Evolutionary conservation across 345 rosid species (phyloP).

Genomic region (Hibiscus mutabilis): DNA sequence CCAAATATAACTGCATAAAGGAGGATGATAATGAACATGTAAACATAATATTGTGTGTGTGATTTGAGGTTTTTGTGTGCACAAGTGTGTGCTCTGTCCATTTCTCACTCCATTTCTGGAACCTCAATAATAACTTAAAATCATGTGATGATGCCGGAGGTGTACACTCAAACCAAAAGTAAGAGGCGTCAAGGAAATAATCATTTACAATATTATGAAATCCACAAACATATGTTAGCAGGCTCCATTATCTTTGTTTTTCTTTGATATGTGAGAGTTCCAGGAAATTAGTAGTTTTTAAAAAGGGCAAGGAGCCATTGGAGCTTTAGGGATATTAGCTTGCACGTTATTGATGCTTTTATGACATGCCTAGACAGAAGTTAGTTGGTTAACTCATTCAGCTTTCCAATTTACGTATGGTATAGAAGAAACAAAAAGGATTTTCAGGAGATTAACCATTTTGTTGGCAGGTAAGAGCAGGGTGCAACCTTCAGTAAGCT

Average conservation of each 20-base stretch:
- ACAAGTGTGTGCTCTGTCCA: neutral
- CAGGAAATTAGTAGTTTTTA: neutral
- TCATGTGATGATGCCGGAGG: neutral
- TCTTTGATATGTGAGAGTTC: neutral
- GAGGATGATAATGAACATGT: neutral
- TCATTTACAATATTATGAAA: neutral
- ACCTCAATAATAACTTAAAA: neutral
- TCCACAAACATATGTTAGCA: neutral
- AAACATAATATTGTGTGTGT: neutral
- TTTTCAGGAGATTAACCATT: neutral
- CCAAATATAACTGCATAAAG: neutral
- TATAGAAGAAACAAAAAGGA: neutral
- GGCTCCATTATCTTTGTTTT: neutral
- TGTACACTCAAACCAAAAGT: neutral
- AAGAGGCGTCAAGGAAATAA: neutral
- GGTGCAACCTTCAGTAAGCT: neutral
- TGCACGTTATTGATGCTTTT: neutral
- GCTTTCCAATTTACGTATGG: neutral
- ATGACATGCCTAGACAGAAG: neutral
- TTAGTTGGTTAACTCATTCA: neutral
- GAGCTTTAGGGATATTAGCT: conserved; percentile 1
- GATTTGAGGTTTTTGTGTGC: neutral
- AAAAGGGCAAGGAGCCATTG: neutral
- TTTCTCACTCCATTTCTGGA: neutral
- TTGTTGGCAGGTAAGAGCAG: neutral